Conservation (phyloP, 2,329 filamentous ascomycete genomes). For the Colletotrichum sansevieriae region DNA sequence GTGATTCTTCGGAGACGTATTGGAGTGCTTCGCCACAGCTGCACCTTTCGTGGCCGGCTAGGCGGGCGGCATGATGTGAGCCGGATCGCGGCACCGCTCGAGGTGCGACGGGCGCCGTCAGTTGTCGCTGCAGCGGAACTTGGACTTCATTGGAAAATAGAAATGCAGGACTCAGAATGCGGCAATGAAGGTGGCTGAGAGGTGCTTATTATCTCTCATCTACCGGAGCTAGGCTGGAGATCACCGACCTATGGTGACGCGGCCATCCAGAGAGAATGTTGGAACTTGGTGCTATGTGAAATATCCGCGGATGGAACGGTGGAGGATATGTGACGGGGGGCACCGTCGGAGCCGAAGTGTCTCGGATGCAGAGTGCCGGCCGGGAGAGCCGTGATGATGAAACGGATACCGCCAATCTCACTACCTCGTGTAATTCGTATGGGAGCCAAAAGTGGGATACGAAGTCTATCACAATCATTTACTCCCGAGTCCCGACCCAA, state of each 20-base stretch:
- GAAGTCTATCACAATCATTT: slow-evolving; percentile 22
- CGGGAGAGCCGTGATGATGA: slow-evolving; percentile 3
- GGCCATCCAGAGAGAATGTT: neutral
- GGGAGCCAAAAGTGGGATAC: slow-evolving; percentile 28
- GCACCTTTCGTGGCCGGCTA: too few species aligned
- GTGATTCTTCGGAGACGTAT: too few species aligned
- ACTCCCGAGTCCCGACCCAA: neutral
- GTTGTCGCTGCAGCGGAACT: neutral
- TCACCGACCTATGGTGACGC: neutral
- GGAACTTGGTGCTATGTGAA: slow-evolving; percentile 1
- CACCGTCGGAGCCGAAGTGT: slow-evolving; percentile 22
- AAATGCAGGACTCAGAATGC: slow-evolving; percentile 5
- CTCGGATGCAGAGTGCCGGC: slow-evolving; percentile 26
- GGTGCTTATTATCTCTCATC: slow-evolving; percentile 1
- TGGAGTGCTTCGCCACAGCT: too few species aligned
- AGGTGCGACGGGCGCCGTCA: neutral
- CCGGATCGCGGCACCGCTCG: too few species aligned
- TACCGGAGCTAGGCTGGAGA: neutral
- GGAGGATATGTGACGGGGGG: slow-evolving; percentile 14
- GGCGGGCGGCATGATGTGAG: too few species aligned
- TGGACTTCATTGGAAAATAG: neutral
- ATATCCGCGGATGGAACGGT: slow-evolving; percentile 4
- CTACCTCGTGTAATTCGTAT: slow-evolving; percentile 23
- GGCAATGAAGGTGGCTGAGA: slow-evolving; percentile 10
- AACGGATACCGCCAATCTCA: slow-evolving; percentile 25